Evolutionary conservation across 257 asterid species (phyloP).

Genomic region (Solanum commersonii): DNA sequence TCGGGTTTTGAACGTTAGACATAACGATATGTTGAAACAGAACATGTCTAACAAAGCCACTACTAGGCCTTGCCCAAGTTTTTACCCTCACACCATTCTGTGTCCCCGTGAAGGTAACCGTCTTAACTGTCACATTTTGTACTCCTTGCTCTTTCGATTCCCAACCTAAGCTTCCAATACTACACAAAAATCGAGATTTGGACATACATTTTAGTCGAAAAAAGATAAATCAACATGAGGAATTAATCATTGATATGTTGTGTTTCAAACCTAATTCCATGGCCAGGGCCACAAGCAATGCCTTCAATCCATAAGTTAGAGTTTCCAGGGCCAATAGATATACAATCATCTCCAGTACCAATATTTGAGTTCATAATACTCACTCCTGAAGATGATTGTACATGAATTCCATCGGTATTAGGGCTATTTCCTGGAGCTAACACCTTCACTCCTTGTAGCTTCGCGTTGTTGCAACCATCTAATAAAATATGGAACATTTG

Average conservation of each 20-base stretch:
- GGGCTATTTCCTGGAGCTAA: slow-evolving; percentile 17
- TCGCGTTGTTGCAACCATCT: slow-evolving; percentile 12
- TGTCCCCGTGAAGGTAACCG: not conserved
- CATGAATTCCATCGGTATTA: slow-evolving; percentile 27
- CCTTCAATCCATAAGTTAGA: slow-evolving; percentile 12
- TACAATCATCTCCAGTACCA: slow-evolving; percentile 26
- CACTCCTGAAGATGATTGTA: slow-evolving; percentile 14
- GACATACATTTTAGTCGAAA: not conserved
- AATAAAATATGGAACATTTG: slow-evolving; percentile 19
- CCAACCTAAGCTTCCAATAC: slow-evolving; percentile 15
- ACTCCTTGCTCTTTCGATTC: slow-evolving; percentile 1
- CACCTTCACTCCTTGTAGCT: slow-evolving; percentile 7
- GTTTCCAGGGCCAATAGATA: slow-evolving; percentile 25
- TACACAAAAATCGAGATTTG: not conserved
- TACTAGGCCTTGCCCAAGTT: slow-evolving; percentile 14
- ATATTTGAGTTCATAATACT: slow-evolving; percentile 10
- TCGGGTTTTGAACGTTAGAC: slow-evolving; percentile 8
- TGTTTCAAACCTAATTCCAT: slow-evolving; percentile 19
- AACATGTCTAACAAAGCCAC: slow-evolving; percentile 1
- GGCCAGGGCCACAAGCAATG: slow-evolving; percentile 23
- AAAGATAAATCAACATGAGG: not conserved
- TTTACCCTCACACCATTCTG: slow-evolving; percentile 9
- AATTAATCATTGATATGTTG: not conserved
- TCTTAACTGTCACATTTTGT: slow-evolving; percentile 3
- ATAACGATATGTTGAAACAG: slow-evolving; percentile 1